phyloP scores from a whole-genome alignment of 148 eudicot genomes.

The Chenopodium quinoa region DNA sequence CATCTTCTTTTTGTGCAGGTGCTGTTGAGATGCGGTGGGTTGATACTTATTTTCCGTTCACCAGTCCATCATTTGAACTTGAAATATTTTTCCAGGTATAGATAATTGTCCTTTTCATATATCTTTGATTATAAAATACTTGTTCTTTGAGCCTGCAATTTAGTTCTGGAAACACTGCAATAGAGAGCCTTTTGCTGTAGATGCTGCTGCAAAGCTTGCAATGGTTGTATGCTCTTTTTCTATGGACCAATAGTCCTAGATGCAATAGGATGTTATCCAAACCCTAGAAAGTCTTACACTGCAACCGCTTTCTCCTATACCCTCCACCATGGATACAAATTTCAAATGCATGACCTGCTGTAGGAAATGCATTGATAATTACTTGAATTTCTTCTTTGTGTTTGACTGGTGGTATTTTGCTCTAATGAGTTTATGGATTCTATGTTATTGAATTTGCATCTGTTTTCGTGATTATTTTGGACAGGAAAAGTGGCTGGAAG shows the following conservation, averaged over 20 bases:
- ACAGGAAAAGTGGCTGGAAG: constrained; percentile 98
- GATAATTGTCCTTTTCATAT: not conserved
- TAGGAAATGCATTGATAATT: not conserved
- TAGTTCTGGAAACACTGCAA: not conserved
- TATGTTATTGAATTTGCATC: not conserved
- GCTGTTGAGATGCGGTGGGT: constrained; percentile 99
- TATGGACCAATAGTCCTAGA: too few relatives aligned
- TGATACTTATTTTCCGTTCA: constrained; percentile 96
- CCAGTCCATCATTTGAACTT: constrained; percentile 90
- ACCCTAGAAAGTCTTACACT: not conserved
- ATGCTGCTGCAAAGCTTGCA: not conserved
- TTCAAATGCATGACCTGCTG: not conserved
- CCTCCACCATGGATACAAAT: not conserved
- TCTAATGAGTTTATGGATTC: not conserved
- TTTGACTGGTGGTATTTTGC: not conserved
- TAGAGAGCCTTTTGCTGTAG: not conserved
- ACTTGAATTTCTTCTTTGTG: not conserved
- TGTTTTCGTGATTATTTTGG: constrained; percentile 6
- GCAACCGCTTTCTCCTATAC: not conserved
- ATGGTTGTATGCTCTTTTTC: too few relatives aligned
- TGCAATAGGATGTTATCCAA: too few relatives aligned
- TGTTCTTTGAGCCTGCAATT: not conserved
- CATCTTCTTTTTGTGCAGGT: constrained; percentile 39
- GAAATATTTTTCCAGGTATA: constrained; percentile 95
- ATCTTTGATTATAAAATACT: not conserved